Evolutionary conservation across 2,329 filamentous ascomycete species (phyloP), one percentile per base, ranked within the genome.

Genomic region (Podosphaera xanthii): DNA sequence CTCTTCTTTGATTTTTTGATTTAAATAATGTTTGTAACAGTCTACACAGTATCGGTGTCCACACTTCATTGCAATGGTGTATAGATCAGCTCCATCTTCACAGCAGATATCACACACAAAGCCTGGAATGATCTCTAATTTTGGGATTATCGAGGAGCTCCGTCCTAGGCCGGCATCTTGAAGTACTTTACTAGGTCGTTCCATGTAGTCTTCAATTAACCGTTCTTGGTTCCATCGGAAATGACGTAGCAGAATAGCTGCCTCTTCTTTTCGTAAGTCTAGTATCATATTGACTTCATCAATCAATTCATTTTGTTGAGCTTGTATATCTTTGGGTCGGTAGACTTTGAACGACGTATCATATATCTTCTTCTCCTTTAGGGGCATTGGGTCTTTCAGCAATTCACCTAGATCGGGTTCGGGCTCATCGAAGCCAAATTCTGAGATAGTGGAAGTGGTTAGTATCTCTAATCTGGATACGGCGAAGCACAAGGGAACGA

Each of bases 51-150:
- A 98, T 57, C 92, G 80, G 70, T 98, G 92, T 0, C 84, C 87
- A 70, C 92, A 98, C 68, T 87, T 94, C 80, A 98, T 87, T 34
- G 91, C 88, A 72, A 96, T 97, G 1, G 87, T 89, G 69, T 87
- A 71, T 30, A 96, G 73, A 0, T 79, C 82, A 0, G 81, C 76
- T 30, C 79, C 84, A 64, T 98, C 92, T 67, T 97, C 90, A 71
- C 86, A 97, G 74, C 92, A 98, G 63, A 98, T 98, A 62, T 95
- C 89, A 72, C 92, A 98, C 66, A 80, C 76, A 70, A 98, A 98
- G 7, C 83, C 88, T 12, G 80, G 76, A 22, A 91, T 73, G 14
- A 76, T 74, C 69, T 90, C 80, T 2, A 94, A 77, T 67, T 80
- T 83, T 1, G 87, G 85, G 9, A 78, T 76, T 9, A 74, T 73